phyloP scores from a whole-genome alignment of 352 stramenopile genomes.

The Halophytophthora polymorphica region DNA sequence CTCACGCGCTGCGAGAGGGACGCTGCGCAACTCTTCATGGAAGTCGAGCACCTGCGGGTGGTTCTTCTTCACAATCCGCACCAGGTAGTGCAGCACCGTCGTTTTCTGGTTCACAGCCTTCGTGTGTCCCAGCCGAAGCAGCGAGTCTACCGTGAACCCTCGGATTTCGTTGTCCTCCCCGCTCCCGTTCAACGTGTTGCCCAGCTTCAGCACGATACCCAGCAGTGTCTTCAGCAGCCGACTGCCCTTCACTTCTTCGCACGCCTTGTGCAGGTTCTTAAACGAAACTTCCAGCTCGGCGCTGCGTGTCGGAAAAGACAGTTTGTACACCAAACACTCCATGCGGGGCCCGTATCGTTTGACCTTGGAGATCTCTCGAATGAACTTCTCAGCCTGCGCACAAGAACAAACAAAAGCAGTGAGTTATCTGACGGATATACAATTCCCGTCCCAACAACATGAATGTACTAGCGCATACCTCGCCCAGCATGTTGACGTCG shows the following conservation, averaged over 20 bases:
- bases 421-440: not conserved
- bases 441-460: not conserved
- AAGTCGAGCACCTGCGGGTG: conserved; percentile 92
- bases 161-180: conserved; percentile 86
- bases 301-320: conserved; percentile 67
- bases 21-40: conserved; percentile 82
- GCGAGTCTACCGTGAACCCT: conserved; percentile 95
- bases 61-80: conserved; percentile 95
- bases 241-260: conserved; percentile 93
- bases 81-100: conserved; percentile 97
- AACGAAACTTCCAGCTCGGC: conserved; percentile 83
- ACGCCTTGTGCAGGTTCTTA: conserved; percentile 85
- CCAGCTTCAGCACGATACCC: conserved; percentile 96
- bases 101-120: conserved; percentile 98
- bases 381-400: conserved; percentile 81
- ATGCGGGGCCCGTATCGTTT: conserved; percentile 61
- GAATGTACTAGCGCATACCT: conserved; percentile 31
- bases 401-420: conserved; percentile 8
- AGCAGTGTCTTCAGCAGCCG: conserved; percentile 93
- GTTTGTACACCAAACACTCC: conserved; percentile 80
- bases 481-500: conserved; percentile 56
- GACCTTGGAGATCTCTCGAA: conserved; percentile 83
- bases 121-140: conserved; percentile 91
- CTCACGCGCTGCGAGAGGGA: conserved; percentile 81
- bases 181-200: conserved; percentile 95